Conservation (phyloP, 176 grass and related monocot species). For the Pharus latifolius region DNA sequence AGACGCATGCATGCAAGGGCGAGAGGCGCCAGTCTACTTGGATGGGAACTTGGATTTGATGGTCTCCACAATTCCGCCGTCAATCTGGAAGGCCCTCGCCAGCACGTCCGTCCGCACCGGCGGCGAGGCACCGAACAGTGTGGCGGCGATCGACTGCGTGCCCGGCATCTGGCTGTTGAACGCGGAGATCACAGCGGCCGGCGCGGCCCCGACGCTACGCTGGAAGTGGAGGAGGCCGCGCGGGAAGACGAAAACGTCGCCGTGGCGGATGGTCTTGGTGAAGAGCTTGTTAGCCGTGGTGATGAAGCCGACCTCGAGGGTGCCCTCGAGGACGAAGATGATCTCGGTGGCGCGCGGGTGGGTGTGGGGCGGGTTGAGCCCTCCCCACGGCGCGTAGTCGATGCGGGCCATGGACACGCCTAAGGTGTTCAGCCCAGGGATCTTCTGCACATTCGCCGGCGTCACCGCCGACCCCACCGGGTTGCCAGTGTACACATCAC, state of each 20-base stretch:
- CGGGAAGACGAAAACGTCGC: constrained; percentile 57
- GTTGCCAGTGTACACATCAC: constrained; percentile 37
- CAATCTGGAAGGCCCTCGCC: constrained; percentile 36
- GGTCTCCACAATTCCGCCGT: constrained; percentile 18
- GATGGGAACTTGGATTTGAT: constrained; percentile 45
- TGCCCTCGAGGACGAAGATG: constrained; percentile 39
- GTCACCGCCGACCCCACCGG: constrained; percentile 39
- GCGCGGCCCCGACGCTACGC: constrained; percentile 18
- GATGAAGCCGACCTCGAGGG: constrained; percentile 64
- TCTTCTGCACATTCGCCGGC: constrained; percentile 20
- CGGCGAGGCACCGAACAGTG: constrained; percentile 37
- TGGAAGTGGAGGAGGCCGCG: constrained; percentile 57
- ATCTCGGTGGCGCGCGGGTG: constrained; percentile 73
- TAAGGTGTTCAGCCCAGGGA: constrained; percentile 58
- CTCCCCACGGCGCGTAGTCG: constrained; percentile 57
- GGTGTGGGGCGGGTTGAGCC: constrained; percentile 56
- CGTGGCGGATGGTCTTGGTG: constrained; percentile 13
- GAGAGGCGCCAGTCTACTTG: no score
- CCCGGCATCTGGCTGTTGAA: constrained; percentile 69
- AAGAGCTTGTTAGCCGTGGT: constrained; percentile 20
- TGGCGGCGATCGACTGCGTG: constrained; percentile 14
- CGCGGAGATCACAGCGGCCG: constrained; percentile 28
- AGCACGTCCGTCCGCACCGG: constrained; percentile 37
- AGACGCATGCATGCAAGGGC: no score
- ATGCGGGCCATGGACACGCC: constrained; percentile 58